Conservation (phyloP, 257 asterid species). For the Capsicum baccatum region DNA sequence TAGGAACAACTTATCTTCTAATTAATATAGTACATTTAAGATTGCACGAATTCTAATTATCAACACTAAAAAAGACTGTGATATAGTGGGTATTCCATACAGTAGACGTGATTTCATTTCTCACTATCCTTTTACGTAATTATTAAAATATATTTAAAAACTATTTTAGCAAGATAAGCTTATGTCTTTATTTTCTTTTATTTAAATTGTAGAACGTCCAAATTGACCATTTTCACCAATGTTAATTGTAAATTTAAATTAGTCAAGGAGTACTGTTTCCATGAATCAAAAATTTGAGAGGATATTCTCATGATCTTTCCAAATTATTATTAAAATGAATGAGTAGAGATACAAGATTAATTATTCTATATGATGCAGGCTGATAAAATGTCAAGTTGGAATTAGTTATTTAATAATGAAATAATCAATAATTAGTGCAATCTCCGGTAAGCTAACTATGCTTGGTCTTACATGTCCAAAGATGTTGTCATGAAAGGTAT, state of each 20-base stretch:
- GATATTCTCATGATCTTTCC: conserved; percentile 2
- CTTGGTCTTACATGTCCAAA: conserved; percentile 16
- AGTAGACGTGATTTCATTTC: no score
- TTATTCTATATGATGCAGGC: background rate
- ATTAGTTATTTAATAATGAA: background rate
- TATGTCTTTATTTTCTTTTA: no score
- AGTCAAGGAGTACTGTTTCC: background rate
- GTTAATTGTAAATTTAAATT: background rate
- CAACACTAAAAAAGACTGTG: background rate
- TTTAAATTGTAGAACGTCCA: background rate
- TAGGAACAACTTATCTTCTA: background rate
- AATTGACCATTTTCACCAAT: background rate
- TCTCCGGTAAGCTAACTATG: conserved; percentile 9
- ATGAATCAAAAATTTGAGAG: background rate
- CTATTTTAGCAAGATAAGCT: no score
- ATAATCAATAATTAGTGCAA: background rate
- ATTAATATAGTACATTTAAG: background rate
- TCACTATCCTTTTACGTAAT: no score
- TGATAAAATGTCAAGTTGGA: background rate
- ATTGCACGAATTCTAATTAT: background rate
- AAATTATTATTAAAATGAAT: conserved; percentile 7
- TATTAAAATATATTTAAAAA: no score
- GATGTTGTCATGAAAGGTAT: conserved; percentile 19
- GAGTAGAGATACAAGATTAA: background rate
- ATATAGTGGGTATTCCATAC: no score